phyloP scores from a whole-genome alignment of 1,139 yeast genomes.

The Candida sp. region DNA sequence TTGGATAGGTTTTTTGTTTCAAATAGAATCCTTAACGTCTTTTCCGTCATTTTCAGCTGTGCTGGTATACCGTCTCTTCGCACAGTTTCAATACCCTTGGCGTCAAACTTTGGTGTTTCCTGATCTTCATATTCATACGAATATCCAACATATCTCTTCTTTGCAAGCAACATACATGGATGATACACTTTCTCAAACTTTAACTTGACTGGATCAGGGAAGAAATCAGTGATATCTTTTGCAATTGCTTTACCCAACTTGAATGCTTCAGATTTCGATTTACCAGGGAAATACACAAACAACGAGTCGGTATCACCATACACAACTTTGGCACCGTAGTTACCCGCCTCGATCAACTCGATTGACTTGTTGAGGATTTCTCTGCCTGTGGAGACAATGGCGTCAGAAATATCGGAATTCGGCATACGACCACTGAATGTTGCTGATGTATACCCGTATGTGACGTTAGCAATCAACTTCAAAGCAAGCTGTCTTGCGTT shows the following conservation, averaged over 20 bases:
- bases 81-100: slow-evolving; percentile 95
- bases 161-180: slow-evolving; percentile 82
- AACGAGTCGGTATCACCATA: slow-evolving; percentile 97
- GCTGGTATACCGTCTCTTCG: slow-evolving; percentile 96
- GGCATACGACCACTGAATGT: slow-evolving; percentile 98
- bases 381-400: slow-evolving; percentile 90
- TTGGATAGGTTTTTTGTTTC: slow-evolving; percentile 71
- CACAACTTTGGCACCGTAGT: slow-evolving; percentile 91
- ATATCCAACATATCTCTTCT: slow-evolving; percentile 89
- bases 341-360: slow-evolving; percentile 61
- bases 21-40: slow-evolving; percentile 68
- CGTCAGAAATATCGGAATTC: slow-evolving; percentile 92
- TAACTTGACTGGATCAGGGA: slow-evolving; percentile 81
- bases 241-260: slow-evolving; percentile 75
- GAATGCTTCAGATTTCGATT: slow-evolving; percentile 78
- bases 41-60: slow-evolving; percentile 82
- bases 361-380: slow-evolving; percentile 81
- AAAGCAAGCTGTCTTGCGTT: slow-evolving; percentile 86
- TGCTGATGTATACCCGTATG: slow-evolving; percentile 96
- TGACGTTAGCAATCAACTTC: slow-evolving; percentile 91
- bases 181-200: slow-evolving; percentile 94
- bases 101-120: slow-evolving; percentile 74
- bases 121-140: slow-evolving; percentile 68
- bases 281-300: slow-evolving; percentile 90
- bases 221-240: slow-evolving; percentile 57